A percentile compares a stretch with the other conserved stretches of the same genome.
Evolutionary conservation across 768 basidiomycete genomes (phyloP).

Genomic region (Kockovaella imperatae): DNA sequence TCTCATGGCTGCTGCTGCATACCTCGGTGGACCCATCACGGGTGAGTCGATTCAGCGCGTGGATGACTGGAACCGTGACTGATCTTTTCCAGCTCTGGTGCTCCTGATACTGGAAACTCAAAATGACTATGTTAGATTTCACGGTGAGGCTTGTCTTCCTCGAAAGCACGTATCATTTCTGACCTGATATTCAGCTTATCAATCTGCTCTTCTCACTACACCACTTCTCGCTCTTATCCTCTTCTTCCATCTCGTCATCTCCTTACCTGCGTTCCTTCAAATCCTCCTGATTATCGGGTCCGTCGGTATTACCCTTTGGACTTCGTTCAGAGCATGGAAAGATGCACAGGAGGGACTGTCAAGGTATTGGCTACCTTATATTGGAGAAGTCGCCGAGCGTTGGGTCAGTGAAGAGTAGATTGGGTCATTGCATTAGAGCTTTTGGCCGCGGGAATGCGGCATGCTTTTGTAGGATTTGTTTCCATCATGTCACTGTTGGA

Average conservation of each 20-base stretch:
- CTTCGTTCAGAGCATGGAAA: conserved; percentile 50
- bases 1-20: conserved; percentile 57
- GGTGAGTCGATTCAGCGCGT: conserved; percentile 49
- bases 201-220: conserved; percentile 63
- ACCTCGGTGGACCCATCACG: conserved; percentile 63
- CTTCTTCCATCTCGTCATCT: conserved; percentile 53
- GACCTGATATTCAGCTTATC: conserved; percentile 56
- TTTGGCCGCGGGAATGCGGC: too few relatives aligned
- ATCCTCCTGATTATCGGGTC: conserved; percentile 51
- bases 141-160: conserved; percentile 50
- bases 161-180: conserved; percentile 7
- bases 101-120: conserved; percentile 67
- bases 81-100: conserved; percentile 51
- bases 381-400: conserved; percentile 60
- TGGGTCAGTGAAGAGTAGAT: conserved; percentile 66
- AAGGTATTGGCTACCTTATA: conserved; percentile 56
- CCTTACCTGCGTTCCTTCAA: conserved; percentile 53
- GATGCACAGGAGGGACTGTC: conserved; percentile 49
- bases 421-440: too few relatives aligned
- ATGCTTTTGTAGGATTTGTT: too few relatives aligned
- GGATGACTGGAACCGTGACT: conserved; percentile 1
- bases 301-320: conserved; percentile 48
- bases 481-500: too few relatives aligned
- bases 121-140: conserved; percentile 70
- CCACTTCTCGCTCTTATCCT: conserved; percentile 55